Percentiles rank a stretch among this genome's conserved stretches.
Conservation (phyloP, 2,329 filamentous ascomycete genomes). For the Mollisiaceae sp. region DNA sequence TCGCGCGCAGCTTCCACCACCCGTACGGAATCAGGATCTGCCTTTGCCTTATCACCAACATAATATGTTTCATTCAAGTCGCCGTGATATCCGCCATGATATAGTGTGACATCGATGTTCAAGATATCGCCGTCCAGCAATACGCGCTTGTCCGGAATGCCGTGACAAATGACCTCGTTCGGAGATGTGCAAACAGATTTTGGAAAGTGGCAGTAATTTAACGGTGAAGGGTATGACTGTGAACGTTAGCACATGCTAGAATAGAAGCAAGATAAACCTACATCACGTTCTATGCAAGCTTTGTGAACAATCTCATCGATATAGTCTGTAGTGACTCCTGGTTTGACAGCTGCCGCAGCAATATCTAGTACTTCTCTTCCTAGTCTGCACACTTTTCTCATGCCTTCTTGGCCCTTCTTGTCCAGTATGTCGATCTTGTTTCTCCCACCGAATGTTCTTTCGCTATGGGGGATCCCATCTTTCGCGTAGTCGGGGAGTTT, state of each 20-base stretch:
- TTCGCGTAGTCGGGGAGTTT: conserved; percentile 85
- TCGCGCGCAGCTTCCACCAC: conserved; percentile 91
- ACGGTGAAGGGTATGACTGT: conserved; percentile 89
- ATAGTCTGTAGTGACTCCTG: conserved; percentile 95
- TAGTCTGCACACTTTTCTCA: conserved; percentile 89
- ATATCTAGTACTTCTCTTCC: conserved; percentile 93
- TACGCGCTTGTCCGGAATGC: conserved; percentile 89
- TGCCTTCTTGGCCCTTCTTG: conserved; percentile 77
- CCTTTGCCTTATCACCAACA: conserved; percentile 84
- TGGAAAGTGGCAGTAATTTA: conserved; percentile 96
- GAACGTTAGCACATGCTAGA: conserved; percentile 27
- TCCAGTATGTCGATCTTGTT: conserved; percentile 86
- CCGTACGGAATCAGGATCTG: conserved; percentile 84
- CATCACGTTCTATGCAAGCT: conserved; percentile 89
- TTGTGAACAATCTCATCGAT: conserved; percentile 96
- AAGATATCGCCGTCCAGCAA: conserved; percentile 93
- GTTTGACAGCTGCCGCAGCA: conserved; percentile 79
- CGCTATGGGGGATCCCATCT: conserved; percentile 75
- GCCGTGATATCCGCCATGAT: conserved; percentile 93
- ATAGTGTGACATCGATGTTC: conserved; percentile 95
- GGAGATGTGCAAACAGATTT: conserved; percentile 97
- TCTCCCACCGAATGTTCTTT: conserved; percentile 64
- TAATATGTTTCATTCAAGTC: conserved; percentile 99
- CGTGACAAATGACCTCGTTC: conserved; percentile 98
- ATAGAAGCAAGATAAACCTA: conserved; percentile 53